phyloP scores from a whole-genome alignment of 495 filamentous ascomycete genomes.

The Umbilicaria muhlenbergii region DNA sequence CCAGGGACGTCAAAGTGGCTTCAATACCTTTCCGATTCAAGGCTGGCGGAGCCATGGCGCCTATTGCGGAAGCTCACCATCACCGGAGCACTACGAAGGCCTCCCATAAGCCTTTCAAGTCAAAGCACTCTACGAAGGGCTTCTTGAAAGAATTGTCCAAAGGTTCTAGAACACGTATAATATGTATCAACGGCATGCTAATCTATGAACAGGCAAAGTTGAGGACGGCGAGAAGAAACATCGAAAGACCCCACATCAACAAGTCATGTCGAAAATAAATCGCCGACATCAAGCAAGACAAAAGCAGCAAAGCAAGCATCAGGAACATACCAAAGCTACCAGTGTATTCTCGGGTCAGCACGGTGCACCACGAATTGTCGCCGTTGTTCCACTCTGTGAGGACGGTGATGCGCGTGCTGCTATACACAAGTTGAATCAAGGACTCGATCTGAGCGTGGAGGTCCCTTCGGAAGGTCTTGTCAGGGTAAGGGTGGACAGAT shows the following conservation, averaged over 20 bases:
- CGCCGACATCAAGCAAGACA: conserved; percentile 87
- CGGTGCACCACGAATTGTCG: conserved; percentile 83
- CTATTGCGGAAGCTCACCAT: conserved; percentile 44
- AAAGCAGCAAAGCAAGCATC: conserved; percentile 62
- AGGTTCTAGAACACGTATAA: conserved; percentile 31
- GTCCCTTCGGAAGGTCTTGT: conserved; percentile 39
- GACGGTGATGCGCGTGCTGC: conserved; percentile 50
- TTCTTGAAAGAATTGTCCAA: conserved; percentile 67
- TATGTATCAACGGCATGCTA: conserved; percentile 3
- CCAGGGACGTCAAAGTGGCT: conserved; percentile 29
- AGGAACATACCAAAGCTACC: conserved; percentile 55
- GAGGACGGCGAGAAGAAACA: conserved; percentile 36
- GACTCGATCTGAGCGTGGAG: conserved; percentile 62
- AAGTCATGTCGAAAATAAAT: conserved; percentile 93
- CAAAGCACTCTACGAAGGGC: conserved; percentile 74
- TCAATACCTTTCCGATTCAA: conserved; percentile 82
- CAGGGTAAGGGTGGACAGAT: conserved; percentile 63
- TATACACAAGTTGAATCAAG: conserved; percentile 54
- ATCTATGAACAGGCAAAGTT: conserved; percentile 36
- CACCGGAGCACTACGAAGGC: conserved; percentile 84
- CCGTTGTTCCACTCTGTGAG: conserved; percentile 67
- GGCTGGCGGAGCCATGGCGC: conserved; percentile 51
- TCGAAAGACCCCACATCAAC: conserved; percentile 84
- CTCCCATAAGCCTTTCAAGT: conserved; percentile 79
- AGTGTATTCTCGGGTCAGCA: conserved; percentile 72